These are phyloP conservation scores for Acacia confusa DNA, from an alignment of 306 rosid species.

Conservation along the genomic window DNA sequence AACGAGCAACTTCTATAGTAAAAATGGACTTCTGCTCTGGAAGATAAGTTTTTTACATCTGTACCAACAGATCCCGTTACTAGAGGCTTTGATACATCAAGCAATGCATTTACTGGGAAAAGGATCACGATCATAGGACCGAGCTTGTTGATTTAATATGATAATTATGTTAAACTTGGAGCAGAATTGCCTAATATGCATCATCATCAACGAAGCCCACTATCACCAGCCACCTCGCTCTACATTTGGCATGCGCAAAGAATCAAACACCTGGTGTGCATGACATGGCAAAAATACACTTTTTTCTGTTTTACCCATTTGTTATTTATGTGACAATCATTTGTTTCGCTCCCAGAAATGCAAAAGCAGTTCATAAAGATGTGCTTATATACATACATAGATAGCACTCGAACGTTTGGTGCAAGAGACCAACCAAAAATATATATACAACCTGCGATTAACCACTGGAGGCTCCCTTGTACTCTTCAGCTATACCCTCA, in stretches of 20 bases:
- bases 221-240: background rate
- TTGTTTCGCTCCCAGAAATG: no score
- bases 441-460: no score
- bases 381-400: no score
- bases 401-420: no score
- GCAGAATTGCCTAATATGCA: constrained; percentile 35
- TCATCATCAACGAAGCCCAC: constrained; percentile 5
- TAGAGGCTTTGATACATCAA: constrained; percentile 43
- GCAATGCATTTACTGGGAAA: constrained; percentile 52
- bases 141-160: constrained; percentile 42
- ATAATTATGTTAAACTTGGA: constrained; percentile 27
- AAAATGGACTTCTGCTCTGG: constrained; percentile 61
- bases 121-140: constrained; percentile 54
- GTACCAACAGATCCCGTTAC: constrained; percentile 49
- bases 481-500: no score
- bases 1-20: constrained; percentile 67
- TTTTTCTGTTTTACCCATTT: no score
- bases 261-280: constrained; percentile 47
- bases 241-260: constrained; percentile 25
- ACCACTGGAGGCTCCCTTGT: no score
- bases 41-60: constrained; percentile 58
- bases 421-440: no score
- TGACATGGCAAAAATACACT: background rate
- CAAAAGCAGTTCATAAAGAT: no score
- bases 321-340: no score